A percentile compares a stretch with the other conserved stretches of the same genome.
phyloP scores from a whole-genome alignment of 108 stramenopile species.

The Mediolabrus comicus region DNA sequence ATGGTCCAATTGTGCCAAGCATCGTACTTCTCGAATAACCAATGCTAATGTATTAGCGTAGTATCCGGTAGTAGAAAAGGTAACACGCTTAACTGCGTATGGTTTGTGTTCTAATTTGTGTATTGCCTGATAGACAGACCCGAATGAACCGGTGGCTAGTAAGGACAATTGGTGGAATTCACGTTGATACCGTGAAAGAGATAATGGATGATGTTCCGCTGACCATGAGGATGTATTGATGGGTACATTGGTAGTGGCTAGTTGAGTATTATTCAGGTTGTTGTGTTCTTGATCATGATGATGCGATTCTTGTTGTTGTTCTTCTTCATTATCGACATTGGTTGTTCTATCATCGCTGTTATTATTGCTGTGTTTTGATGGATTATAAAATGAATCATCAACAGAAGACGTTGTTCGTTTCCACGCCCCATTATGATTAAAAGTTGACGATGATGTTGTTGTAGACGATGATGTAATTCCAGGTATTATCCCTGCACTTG shows the following conservation, averaged over 20 bases:
- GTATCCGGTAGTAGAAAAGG: slow-evolving; percentile 78
- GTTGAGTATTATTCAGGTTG: neutral
- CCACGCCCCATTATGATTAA: neutral
- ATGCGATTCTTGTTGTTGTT: neutral
- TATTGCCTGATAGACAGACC: slow-evolving; percentile 82
- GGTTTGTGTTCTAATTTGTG: slow-evolving; percentile 77
- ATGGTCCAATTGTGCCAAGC: slow-evolving; percentile 86
- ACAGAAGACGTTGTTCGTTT: slow-evolving; percentile 1
- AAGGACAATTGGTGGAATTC: slow-evolving; percentile 76
- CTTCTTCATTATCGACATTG: neutral
- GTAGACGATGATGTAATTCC: neutral
- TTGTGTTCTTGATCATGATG: neutral
- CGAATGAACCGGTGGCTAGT: slow-evolving; percentile 86
- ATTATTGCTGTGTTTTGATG: neutral
- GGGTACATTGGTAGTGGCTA: neutral
- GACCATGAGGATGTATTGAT: slow-evolving; percentile 48
- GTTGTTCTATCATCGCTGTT: neutral
- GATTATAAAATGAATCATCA: slow-evolving; percentile 14
- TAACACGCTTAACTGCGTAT: slow-evolving; percentile 82
- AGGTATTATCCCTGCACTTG: neutral
- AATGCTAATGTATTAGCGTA: slow-evolving; percentile 61
- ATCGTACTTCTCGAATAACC: slow-evolving; percentile 87
- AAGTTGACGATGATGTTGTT: slow-evolving; percentile 11
- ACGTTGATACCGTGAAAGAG: slow-evolving; percentile 76
- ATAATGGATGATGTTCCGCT: slow-evolving; percentile 77